These are phyloP conservation scores for Coemansia sp. DNA, from an alignment of 192 early-diverging fungal species.

Conservation along the genomic window DNA sequence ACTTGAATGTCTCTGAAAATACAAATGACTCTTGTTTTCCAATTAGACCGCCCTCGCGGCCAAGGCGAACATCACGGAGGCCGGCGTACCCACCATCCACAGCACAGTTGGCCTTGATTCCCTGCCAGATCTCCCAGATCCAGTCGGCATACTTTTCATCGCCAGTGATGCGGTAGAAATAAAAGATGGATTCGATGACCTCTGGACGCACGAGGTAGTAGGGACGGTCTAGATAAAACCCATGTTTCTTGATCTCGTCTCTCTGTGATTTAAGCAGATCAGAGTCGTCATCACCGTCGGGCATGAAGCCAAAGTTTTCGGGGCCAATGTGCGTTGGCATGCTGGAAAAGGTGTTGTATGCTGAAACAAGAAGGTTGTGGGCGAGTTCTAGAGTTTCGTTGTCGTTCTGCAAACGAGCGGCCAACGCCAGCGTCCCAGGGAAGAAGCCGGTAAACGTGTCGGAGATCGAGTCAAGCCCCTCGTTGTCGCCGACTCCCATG, in stretches of 20 bases:
- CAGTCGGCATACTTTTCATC: constrained; percentile 76
- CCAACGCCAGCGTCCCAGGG: constrained; percentile 53
- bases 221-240: constrained; percentile 48
- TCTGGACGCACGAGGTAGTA: constrained; percentile 83
- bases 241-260: constrained; percentile 46
- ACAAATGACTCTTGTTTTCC: constrained; percentile 73
- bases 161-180: constrained; percentile 86
- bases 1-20: constrained; percentile 96
- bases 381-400: constrained; percentile 34
- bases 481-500: constrained; percentile 54
- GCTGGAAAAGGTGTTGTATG: constrained; percentile 47
- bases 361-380: constrained; percentile 35
- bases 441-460: constrained; percentile 54
- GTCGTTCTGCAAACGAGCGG: constrained; percentile 43
- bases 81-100: constrained; percentile 70
- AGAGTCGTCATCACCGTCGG: constrained; percentile 40
- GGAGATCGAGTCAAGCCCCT: constrained; percentile 50
- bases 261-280: constrained; percentile 34
- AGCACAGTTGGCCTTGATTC: constrained; percentile 76
- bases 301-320: constrained; percentile 53
- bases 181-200: constrained; percentile 86
- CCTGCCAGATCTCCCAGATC: constrained; percentile 85
- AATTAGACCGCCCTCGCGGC: constrained; percentile 34
- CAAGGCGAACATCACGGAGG: constrained; percentile 49
- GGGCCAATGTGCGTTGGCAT: constrained; percentile 54